Percentiles rank a stretch among this genome's conserved stretches.
Conservation (phyloP, 306 rosid species). For the Delonix regia region DNA sequence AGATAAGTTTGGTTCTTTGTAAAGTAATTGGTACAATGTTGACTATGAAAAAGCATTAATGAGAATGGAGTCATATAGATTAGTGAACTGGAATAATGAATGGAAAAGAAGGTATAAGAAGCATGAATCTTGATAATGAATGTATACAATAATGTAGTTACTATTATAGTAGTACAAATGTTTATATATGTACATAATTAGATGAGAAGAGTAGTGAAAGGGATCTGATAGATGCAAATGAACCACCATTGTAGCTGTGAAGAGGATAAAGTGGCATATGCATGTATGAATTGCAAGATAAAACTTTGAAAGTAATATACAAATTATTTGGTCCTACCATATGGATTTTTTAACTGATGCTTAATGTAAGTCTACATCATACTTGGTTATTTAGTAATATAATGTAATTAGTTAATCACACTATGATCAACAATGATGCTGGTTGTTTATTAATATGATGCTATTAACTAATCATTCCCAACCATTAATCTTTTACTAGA, state of each 20-base stretch:
- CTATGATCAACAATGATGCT: background rate
- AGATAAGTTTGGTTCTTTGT: too few species aligned
- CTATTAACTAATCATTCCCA: conserved; percentile 17
- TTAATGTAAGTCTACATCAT: conserved; percentile 33
- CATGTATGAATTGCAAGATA: conserved; percentile 97
- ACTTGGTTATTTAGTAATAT: too few species aligned
- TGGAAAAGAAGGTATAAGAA: too few species aligned
- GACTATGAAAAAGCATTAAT: too few species aligned
- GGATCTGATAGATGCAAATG: conserved; percentile 75
- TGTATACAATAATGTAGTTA: too few species aligned
- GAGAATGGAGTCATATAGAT: too few species aligned
- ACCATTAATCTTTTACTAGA: conserved; percentile 31
- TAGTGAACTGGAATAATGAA: too few species aligned
- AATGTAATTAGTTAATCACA: too few species aligned
- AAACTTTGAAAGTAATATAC: conserved; percentile 69
- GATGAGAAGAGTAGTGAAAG: conserved; percentile 44
- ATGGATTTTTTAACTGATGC: conserved; percentile 39
- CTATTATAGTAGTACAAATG: conserved; percentile 34
- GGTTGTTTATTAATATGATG: background rate
- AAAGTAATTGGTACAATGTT: too few species aligned
- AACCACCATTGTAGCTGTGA: conserved; percentile 83
- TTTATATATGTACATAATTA: conserved; percentile 41
- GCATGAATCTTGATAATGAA: too few species aligned
- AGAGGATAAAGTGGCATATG: conserved; percentile 67
- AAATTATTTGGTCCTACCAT: conserved; percentile 69